phyloP scores from a whole-genome alignment of 192 early-diverging fungal genomes.

The Phycomyces nitens region DNA sequence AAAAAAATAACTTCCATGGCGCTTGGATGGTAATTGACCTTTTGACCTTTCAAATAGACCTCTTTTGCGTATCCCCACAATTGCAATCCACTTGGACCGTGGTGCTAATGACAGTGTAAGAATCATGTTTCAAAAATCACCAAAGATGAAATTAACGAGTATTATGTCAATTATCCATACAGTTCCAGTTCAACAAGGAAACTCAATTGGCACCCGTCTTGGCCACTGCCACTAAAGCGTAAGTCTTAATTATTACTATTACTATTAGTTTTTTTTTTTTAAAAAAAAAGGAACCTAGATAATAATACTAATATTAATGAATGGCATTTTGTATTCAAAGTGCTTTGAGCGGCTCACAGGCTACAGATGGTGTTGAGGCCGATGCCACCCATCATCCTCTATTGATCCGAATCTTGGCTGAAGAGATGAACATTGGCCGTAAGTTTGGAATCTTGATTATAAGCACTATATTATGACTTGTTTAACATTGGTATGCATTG shows the following conservation, averaged over 20 bases:
- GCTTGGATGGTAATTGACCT: neutral
- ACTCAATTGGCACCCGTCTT: constrained; percentile 88
- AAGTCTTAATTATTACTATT: no score
- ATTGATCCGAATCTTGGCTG: constrained; percentile 73
- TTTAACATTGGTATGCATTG: no score
- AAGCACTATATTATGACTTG: no score
- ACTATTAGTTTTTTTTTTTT: no score
- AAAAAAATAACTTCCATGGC: no score
- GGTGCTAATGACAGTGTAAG: constrained; percentile 55
- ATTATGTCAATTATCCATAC: neutral
- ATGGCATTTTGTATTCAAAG: constrained; percentile 4
- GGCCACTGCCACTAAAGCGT: constrained; percentile 64
- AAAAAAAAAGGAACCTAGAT: neutral
- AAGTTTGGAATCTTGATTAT: constrained; percentile 8
- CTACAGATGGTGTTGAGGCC: constrained; percentile 23
- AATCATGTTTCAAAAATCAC: neutral
- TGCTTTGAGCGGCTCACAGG: constrained; percentile 15
- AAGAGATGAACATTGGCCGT: constrained; percentile 67
- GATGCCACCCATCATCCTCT: constrained; percentile 75
- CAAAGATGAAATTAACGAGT: neutral
- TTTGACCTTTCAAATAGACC: constrained; percentile 43
- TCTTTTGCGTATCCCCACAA: constrained; percentile 91
- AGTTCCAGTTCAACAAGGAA: constrained; percentile 95
- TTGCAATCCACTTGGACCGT: constrained; percentile 96
- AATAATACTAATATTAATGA: constrained; percentile 14